Evolutionary conservation across 2,329 filamentous ascomycete genomes (phyloP), one percentile per base, ranked within the genome.

Genomic region (Nothophaeocryptopus gaeumannii): DNA sequence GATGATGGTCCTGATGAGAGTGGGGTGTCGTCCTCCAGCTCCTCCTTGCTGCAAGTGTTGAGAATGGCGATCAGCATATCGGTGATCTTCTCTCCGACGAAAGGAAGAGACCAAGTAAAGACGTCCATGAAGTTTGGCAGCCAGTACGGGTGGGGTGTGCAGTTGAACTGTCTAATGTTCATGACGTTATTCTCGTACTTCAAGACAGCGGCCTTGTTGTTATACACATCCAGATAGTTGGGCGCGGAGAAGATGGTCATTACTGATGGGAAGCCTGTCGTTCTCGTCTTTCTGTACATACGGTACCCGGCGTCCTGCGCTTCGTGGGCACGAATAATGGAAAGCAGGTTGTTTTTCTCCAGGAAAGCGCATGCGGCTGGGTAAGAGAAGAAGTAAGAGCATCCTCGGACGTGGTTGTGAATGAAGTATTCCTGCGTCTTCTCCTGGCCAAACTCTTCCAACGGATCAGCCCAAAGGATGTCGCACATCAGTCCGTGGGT

Each of bases 181-280:
- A 99, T 99, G 54, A 99, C 93, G 67, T 99, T 99, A 74, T 99
- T 99, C 76, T 99, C 93, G 70, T 99, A 99, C 76, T 99, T 99
- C 64, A 99, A 78, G 35, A 99, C 93, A 0, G 93, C 93, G 2
- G 93, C 93, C 78, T 99, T 99, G 80, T 99, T 99, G 83, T 99
- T 99, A 76, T 99, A 99, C 33, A 99, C 91, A 66, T 99, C 93
- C 57, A 99, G 83, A 69, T 99, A 99, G 73, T 99, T 99, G 33
- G 93, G 93, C 1, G 93, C 93, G 38, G 92, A 97, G 79, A 99
- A 99, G 65, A 99, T 99, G 61, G 93, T 99, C 93, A 99, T 99
- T 57, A 99, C 93, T 74, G 91, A 96, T 15, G 93, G 93, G 76
- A 99, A 99, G 2, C 93, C 93, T 14, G 93, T 99, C 1, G 93